These are phyloP conservation scores for Suillus sp. DNA, from an alignment of 768 basidiomycete genomes.

Conservation along the genomic window DNA sequence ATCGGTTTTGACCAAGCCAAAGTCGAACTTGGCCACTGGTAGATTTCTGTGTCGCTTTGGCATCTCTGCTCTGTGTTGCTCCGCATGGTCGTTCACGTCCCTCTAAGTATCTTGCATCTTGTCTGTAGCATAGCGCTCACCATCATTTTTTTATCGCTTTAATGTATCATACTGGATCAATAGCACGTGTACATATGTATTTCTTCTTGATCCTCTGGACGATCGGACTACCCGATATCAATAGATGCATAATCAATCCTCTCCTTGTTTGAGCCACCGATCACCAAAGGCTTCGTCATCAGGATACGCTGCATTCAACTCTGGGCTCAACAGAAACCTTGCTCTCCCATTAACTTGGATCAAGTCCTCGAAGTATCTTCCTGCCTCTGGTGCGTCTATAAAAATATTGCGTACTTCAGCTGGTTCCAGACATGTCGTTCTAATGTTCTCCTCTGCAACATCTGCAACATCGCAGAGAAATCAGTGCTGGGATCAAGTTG, in stretches of 20 bases:
- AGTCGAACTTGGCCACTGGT: slow-evolving; percentile 71
- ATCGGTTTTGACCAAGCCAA: slow-evolving; percentile 55
- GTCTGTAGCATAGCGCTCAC: slow-evolving; percentile 8
- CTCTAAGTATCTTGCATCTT: background rate
- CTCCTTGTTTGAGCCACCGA: slow-evolving; percentile 36
- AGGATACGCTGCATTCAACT: slow-evolving; percentile 45
- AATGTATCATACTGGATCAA: background rate
- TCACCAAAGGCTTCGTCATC: slow-evolving; percentile 45
- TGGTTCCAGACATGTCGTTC: slow-evolving; percentile 23
- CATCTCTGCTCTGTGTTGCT: background rate
- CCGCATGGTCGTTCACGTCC: background rate
- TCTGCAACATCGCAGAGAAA: slow-evolving; percentile 21
- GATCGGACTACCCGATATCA: background rate
- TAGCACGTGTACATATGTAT: background rate
- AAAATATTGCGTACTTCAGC: slow-evolving; percentile 28
- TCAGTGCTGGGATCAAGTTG: background rate
- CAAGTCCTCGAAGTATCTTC: slow-evolving; percentile 42
- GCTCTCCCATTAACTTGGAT: slow-evolving; percentile 30
- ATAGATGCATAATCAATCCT: background rate
- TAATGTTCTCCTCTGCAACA: slow-evolving; percentile 41
- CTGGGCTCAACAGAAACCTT: slow-evolving; percentile 44
- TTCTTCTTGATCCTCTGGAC: background rate
- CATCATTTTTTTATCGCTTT: background rate
- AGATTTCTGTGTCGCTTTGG: slow-evolving; percentile 19
- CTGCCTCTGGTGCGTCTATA: slow-evolving; percentile 26